These are phyloP conservation scores for Talaromyces sp. DNA, from an alignment of 2,329 filamentous ascomycete genomes.

Conservation along the genomic window DNA sequence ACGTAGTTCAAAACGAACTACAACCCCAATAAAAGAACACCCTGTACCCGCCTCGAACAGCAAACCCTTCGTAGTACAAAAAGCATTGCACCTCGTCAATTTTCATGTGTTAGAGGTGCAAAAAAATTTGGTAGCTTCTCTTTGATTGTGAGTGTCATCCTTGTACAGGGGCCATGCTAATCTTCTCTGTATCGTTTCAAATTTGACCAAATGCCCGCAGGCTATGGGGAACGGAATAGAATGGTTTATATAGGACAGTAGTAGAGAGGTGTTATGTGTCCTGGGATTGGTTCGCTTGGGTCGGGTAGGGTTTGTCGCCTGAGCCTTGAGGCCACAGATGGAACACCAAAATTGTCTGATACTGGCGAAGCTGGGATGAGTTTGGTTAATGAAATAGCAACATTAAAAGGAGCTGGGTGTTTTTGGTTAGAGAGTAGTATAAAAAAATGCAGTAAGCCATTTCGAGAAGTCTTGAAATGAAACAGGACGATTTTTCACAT, in stretches of 20 bases:
- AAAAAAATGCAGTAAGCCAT: no score
- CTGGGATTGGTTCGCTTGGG: slow-evolving; percentile 5
- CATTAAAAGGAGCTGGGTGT: no score
- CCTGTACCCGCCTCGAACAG: neutral
- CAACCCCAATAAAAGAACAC: neutral
- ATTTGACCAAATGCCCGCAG: slow-evolving; percentile 56
- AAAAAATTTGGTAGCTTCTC: slow-evolving; percentile 68
- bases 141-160: slow-evolving; percentile 88
- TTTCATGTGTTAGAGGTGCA: slow-evolving; percentile 15
- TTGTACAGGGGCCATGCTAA: slow-evolving; percentile 83
- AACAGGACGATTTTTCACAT: no score
- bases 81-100: neutral
- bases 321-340: slow-evolving; percentile 1
- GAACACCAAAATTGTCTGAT: neutral
- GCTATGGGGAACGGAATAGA: slow-evolving; percentile 16
- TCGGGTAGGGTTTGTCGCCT: neutral
- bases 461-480: no score
- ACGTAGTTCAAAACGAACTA: neutral
- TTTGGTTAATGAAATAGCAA: neutral
- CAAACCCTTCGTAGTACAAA: neutral
- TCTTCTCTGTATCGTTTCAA: slow-evolving; percentile 69
- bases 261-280: neutral
- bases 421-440: no score
- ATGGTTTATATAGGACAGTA: slow-evolving; percentile 16
- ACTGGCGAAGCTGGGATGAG: neutral